phyloP scores from a whole-genome alignment of 257 asterid genomes.

The Nicotiana otophora region DNA sequence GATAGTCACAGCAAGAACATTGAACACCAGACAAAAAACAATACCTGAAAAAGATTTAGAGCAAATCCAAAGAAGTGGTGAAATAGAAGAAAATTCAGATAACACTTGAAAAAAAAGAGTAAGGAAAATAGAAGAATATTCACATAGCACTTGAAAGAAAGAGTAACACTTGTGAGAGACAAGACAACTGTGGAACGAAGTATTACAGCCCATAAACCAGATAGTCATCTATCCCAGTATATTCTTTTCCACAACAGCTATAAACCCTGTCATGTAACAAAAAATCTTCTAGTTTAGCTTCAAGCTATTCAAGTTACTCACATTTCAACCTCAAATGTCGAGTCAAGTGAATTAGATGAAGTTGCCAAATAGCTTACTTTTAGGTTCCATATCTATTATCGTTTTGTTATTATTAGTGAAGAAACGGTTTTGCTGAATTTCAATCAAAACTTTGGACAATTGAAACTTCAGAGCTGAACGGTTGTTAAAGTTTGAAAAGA shows the following conservation, averaged over 20 bases:
- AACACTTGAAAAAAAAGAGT: not conserved
- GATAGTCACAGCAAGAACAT: constrained; percentile 69
- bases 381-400: not conserved
- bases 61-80: not conserved
- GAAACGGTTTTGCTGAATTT: not conserved
- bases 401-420: not conserved
- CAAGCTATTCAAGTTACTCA: not conserved
- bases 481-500: not conserved
- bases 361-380: not conserved
- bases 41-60: constrained; percentile 52
- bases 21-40: constrained; percentile 83
- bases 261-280: not conserved
- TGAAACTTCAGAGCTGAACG: not conserved
- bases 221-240: not conserved
- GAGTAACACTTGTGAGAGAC: not conserved
- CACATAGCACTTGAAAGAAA: not conserved
- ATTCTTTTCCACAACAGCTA: not conserved
- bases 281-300: not conserved
- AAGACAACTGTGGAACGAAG: not conserved
- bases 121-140: not conserved
- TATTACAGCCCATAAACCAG: not conserved
- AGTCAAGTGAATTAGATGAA: not conserved
- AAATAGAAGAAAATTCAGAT: not conserved
- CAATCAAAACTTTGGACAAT: constrained; percentile 1
- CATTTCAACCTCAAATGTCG: not conserved